phyloP scores from a whole-genome alignment of 257 asterid genomes.

The Solanum neorickii region DNA sequence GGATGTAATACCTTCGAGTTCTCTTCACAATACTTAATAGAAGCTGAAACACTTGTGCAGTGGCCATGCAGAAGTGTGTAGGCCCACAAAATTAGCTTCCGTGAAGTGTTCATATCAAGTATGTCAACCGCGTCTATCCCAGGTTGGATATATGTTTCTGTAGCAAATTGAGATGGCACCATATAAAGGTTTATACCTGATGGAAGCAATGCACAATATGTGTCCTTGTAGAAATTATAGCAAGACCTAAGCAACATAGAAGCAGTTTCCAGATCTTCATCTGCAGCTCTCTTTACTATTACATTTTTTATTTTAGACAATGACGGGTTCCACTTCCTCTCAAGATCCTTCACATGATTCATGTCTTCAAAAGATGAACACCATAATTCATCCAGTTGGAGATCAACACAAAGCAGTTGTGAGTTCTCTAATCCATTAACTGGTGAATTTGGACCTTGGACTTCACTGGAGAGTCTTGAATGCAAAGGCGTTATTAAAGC shows the following conservation, averaged over 20 bases:
- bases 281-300: slow-evolving; percentile 71
- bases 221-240: slow-evolving; percentile 85
- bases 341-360: slow-evolving; percentile 61
- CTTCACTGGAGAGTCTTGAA: slow-evolving; percentile 55
- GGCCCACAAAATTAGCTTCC: slow-evolving; percentile 94
- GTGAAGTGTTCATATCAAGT: slow-evolving; percentile 88
- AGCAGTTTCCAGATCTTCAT: slow-evolving; percentile 90
- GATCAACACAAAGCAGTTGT: slow-evolving; percentile 79
- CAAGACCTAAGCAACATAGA: slow-evolving; percentile 69
- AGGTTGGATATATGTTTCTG: slow-evolving; percentile 88
- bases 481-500: slow-evolving; percentile 83
- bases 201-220: slow-evolving; percentile 90
- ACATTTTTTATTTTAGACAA: slow-evolving; percentile 77
- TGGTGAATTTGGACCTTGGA: slow-evolving; percentile 30
- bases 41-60: slow-evolving; percentile 56
- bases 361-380: slow-evolving; percentile 66
- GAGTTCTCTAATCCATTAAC: slow-evolving; percentile 46
- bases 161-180: slow-evolving; percentile 85
- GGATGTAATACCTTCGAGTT: slow-evolving; percentile 47
- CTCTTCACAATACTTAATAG: slow-evolving; percentile 83
- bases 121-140: slow-evolving; percentile 89
- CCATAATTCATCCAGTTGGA: slow-evolving; percentile 88
- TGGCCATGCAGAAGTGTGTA: slow-evolving; percentile 80
- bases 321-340: slow-evolving; percentile 73
- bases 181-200: slow-evolving; percentile 85